Evolutionary conservation across 306 rosid species (phyloP).

Genomic region (Cucurbita maxima): DNA sequence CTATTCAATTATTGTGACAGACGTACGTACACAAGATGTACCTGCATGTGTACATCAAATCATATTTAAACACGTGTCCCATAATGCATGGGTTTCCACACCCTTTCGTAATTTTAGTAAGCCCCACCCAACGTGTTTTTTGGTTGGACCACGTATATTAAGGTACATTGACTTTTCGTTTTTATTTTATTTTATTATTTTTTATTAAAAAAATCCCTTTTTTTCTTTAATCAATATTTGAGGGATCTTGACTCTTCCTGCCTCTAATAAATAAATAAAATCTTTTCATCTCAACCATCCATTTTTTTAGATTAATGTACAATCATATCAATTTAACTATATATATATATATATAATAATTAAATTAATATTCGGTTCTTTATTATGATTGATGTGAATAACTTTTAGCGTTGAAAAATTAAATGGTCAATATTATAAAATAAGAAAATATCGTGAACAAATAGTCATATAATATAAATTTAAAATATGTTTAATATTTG

Average conservation of each 20-base stretch:
- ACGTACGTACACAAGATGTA: slow-evolving; percentile 22
- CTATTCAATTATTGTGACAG: neutral
- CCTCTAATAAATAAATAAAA: neutral
- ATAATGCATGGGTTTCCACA: slow-evolving; percentile 7
- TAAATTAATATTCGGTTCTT: neutral
- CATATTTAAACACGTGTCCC: slow-evolving; percentile 15
- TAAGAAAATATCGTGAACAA: too few species aligned
- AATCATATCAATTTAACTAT: neutral
- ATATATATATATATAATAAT: neutral
- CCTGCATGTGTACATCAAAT: slow-evolving; percentile 26
- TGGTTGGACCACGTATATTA: neutral
- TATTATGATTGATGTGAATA: neutral
- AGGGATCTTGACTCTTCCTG: neutral
- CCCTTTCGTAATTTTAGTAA: neutral
- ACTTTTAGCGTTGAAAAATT: neutral
- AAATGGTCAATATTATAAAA: neutral
- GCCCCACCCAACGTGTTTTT: neutral
- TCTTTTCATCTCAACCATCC: slow-evolving; percentile 3
- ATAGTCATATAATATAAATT: too few species aligned
- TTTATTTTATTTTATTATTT: neutral
- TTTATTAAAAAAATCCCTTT: neutral
- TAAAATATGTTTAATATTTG: too few species aligned
- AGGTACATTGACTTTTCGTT: neutral
- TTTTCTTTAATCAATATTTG: neutral
- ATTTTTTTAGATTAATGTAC: neutral